Conservation (phyloP, 257 asterid genomes). For the Schizonepeta tenuifolia region DNA sequence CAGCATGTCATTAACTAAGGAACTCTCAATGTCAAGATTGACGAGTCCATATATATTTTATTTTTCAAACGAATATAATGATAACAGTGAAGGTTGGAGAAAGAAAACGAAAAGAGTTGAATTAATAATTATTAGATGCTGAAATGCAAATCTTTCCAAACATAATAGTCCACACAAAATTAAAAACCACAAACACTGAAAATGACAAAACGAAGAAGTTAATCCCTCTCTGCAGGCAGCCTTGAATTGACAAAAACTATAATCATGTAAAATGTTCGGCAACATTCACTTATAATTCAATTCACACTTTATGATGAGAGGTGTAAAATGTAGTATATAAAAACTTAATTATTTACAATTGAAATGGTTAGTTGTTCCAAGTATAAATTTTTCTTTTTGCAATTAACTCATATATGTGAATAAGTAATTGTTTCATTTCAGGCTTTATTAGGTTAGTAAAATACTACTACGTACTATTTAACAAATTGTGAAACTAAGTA, state of each 20-base stretch:
- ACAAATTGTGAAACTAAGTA: too few relatives aligned
- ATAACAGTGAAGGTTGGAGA: not conserved
- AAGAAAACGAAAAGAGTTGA: not conserved
- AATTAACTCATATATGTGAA: too few relatives aligned
- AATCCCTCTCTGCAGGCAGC: too few relatives aligned
- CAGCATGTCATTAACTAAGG: not conserved
- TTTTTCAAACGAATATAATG: conserved; percentile 2
- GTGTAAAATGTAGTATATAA: too few relatives aligned
- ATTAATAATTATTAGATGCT: conserved; percentile 10
- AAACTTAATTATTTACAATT: too few relatives aligned
- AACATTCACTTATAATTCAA: too few relatives aligned
- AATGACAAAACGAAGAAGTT: conserved; percentile 11
- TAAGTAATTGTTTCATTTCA: too few relatives aligned
- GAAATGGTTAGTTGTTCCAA: too few relatives aligned
- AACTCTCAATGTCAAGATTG: not conserved
- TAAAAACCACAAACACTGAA: not conserved
- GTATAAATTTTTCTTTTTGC: too few relatives aligned
- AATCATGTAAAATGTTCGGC: not conserved
- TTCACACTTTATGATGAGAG: too few relatives aligned
- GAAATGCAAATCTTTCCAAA: conserved; percentile 21
- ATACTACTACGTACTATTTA: too few relatives aligned
- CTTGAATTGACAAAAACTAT: conserved; percentile 5
- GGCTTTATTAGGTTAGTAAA: too few relatives aligned
- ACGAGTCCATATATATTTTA: not conserved
- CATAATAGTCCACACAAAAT: conserved; percentile 24